Evolutionary conservation across 2,329 filamentous ascomycete genomes (phyloP).

Genomic region (Akanthomyces muscarius): DNA sequence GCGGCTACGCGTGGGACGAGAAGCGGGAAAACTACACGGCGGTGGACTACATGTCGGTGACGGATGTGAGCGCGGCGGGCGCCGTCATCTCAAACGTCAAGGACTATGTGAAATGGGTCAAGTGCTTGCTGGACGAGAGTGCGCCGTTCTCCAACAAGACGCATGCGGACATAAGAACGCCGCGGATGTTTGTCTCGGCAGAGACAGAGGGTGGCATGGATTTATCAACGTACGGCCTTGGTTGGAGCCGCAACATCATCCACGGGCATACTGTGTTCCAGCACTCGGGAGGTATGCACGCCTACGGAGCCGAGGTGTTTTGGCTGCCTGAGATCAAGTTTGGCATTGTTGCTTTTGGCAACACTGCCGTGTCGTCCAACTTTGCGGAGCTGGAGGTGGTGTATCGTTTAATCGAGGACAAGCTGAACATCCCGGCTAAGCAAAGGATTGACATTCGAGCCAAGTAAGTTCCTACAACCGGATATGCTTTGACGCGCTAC

Average conservation of each 20-base stretch:
- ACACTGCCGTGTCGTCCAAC: conserved; percentile 40
- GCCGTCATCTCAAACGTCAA: conserved; percentile 36
- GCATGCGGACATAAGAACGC: conserved; percentile 26
- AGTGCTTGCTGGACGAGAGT: conserved; percentile 25
- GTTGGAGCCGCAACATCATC: conserved; percentile 28
- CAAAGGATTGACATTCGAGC: conserved; percentile 22
- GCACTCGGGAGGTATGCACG: conserved; percentile 29
- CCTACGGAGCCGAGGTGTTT: conserved; percentile 27
- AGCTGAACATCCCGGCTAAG: conserved; percentile 22
- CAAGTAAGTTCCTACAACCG: conserved; percentile 21
- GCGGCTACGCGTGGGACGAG: conserved; percentile 35
- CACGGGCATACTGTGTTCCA: conserved; percentile 27
- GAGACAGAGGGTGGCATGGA: conserved; percentile 22
- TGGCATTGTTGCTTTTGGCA: conserved; percentile 34
- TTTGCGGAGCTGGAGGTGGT: conserved; percentile 24
- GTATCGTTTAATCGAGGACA: conserved; percentile 30
- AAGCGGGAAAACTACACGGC: conserved; percentile 21
- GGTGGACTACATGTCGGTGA: conserved; percentile 28
- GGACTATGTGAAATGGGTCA: conserved; percentile 33
- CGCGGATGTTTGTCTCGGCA: conserved; percentile 29
- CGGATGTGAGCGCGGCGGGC: conserved; percentile 35
- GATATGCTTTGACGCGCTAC: background rate
- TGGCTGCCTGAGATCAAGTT: conserved; percentile 33
- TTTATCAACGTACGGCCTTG: conserved; percentile 27
- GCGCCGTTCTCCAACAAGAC: conserved; percentile 23